A percentile compares a stretch with the other conserved stretches of the same genome.
Evolutionary conservation across 202 grass and related monocot genomes (phyloP).

Genomic region (Setaria viridis): DNA sequence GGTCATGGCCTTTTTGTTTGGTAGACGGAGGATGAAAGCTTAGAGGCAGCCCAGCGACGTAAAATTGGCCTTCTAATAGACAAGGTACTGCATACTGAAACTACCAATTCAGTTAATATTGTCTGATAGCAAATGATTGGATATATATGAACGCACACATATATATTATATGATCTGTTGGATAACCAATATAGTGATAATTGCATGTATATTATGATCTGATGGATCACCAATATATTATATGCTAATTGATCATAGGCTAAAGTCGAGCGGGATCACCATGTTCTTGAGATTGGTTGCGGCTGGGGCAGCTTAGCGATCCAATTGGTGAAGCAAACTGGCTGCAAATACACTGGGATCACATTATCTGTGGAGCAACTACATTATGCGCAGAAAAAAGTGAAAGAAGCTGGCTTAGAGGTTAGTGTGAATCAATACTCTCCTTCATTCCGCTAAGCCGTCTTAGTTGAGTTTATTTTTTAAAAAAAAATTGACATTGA

Average conservation of each 20-base stretch:
- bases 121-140: neutral
- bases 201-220: neutral
- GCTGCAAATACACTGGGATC: slow-evolving; percentile 92
- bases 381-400: slow-evolving; percentile 67
- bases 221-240: neutral
- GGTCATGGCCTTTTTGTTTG: slow-evolving; percentile 21
- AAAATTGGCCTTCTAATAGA: slow-evolving; percentile 83
- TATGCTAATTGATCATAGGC: slow-evolving; percentile 51
- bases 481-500: neutral
- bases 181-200: neutral
- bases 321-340: slow-evolving; percentile 77
- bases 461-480: neutral
- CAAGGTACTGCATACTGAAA: slow-evolving; percentile 56
- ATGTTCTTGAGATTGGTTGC: slow-evolving; percentile 68
- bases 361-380: slow-evolving; percentile 89
- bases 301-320: slow-evolving; percentile 80
- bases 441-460: neutral
- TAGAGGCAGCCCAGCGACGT: slow-evolving; percentile 69
- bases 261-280: slow-evolving; percentile 73
- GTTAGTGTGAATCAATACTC: slow-evolving; percentile 36
- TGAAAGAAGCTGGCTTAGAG: slow-evolving; percentile 85
- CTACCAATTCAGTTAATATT: slow-evolving; percentile 13
- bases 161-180: slow-evolving; percentile 2
- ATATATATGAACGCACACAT: neutral
- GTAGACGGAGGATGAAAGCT: slow-evolving; percentile 70